These are phyloP conservation scores for Scopulariopsis brevicaulis DNA, from an alignment of 2,329 filamentous ascomycete genomes.

Conservation along the genomic window DNA sequence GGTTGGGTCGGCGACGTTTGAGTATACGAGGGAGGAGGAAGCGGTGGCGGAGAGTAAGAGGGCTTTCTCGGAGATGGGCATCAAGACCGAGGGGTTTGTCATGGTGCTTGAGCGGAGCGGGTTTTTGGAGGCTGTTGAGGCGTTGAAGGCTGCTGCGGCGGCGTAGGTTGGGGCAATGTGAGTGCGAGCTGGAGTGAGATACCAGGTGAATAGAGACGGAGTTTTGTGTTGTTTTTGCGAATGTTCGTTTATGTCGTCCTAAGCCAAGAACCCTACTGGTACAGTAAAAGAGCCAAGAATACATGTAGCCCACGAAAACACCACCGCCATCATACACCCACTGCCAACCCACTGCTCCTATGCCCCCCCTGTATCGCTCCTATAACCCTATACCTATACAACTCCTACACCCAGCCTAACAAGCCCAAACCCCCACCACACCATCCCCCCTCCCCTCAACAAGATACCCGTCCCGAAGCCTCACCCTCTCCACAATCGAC, in stretches of 20 bases:
- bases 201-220: background rate
- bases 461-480: constrained; percentile 88
- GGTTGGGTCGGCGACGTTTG: constrained; percentile 55
- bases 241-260: no score
- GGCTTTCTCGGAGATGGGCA: constrained; percentile 86
- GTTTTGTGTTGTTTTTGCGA: no score
- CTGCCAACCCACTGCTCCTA: no score
- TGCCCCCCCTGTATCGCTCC: no score
- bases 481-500: constrained; percentile 69
- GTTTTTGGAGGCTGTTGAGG: constrained; percentile 66
- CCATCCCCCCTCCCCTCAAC: constrained; percentile 84
- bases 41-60: constrained; percentile 81
- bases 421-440: constrained; percentile 83
- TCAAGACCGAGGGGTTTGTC: constrained; percentile 73
- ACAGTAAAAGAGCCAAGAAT: no score
- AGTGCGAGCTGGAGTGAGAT: background rate
- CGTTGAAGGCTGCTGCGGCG: constrained; percentile 59
- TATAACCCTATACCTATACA: background rate
- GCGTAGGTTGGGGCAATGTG: background rate
- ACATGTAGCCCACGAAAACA: no score
- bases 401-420: constrained; percentile 22
- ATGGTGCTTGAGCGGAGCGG: constrained; percentile 74
- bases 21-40: constrained; percentile 73
- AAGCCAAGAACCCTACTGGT: no score
- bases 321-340: no score